Conservation (phyloP, 1,284 basidiomycete genomes). For the Microbotryomycetes sp. region DNA sequence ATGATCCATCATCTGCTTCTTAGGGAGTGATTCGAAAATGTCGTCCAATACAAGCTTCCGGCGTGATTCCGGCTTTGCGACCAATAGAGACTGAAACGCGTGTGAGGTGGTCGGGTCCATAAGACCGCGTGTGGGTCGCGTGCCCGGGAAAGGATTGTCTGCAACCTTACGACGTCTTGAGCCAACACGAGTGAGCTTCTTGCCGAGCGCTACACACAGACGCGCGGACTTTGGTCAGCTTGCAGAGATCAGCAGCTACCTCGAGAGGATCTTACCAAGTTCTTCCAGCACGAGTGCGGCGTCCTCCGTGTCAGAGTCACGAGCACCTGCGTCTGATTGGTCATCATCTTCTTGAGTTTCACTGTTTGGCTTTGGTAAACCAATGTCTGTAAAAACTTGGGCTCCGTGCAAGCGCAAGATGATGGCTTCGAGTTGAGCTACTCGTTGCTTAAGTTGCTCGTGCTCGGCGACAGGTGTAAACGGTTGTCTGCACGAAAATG, state of each 20-base stretch:
- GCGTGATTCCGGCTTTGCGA: constrained; percentile 12
- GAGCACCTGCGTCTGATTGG: not conserved
- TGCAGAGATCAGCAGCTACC: not conserved
- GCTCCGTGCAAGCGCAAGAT: constrained; percentile 6
- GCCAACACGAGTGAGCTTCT: not conserved
- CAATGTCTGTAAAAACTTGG: not conserved
- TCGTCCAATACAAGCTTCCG: constrained; percentile 19
- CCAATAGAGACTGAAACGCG: constrained; percentile 22
- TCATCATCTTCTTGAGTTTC: not conserved
- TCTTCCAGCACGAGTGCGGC: constrained; percentile 28
- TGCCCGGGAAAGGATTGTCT: not conserved
- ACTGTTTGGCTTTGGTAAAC: not conserved
- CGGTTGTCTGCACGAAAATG: constrained; percentile 48
- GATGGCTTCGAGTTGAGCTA: constrained; percentile 28
- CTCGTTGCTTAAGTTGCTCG: constrained; percentile 47
- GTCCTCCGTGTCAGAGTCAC: constrained; percentile 18
- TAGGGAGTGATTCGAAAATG: constrained; percentile 13
- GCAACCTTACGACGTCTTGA: not conserved
- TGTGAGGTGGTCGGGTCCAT: constrained; percentile 5
- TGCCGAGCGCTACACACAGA: not conserved
- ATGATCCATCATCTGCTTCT: constrained; percentile 12
- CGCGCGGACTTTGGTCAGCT: not conserved
- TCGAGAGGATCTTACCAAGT: constrained; percentile 5
- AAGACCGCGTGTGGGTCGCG: not conserved
- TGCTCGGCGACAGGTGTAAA: constrained; percentile 53